Conservation (phyloP, 352 stramenopile genomes). For the Phytophthora boehmeriae region DNA sequence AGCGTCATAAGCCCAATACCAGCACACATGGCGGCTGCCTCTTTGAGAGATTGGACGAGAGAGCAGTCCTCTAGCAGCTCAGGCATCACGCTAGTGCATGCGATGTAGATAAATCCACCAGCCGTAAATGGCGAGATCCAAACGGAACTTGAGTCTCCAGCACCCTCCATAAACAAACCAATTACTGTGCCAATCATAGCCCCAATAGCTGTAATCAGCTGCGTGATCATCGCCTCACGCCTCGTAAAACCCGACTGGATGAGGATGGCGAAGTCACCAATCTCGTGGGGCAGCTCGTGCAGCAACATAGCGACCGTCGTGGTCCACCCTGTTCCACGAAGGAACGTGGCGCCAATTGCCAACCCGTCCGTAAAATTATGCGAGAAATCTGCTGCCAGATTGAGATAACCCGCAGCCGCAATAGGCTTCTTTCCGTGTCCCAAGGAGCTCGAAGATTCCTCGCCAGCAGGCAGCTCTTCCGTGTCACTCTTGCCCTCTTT, state of each 20-base stretch:
- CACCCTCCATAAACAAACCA: constrained; percentile 77
- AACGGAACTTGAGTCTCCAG: constrained; percentile 66
- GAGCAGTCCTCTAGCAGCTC: constrained; percentile 90
- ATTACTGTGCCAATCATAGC: constrained; percentile 91
- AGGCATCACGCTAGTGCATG: constrained; percentile 90
- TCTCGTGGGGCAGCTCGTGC: constrained; percentile 93
- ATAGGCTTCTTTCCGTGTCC: constrained; percentile 46
- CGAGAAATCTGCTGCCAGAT: constrained; percentile 90
- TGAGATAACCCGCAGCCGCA: constrained; percentile 87
- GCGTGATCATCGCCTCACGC: constrained; percentile 89
- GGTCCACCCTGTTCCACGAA: constrained; percentile 75
- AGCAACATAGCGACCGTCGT: constrained; percentile 90
- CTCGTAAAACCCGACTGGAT: constrained; percentile 91
- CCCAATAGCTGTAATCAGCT: constrained; percentile 92
- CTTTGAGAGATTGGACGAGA: constrained; percentile 69
- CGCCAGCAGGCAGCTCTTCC: constrained; percentile 15
- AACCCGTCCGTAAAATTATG: constrained; percentile 95
- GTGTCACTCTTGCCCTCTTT: constrained; percentile 40
- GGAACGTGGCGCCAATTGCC: constrained; percentile 92
- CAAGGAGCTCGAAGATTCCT: constrained; percentile 17
- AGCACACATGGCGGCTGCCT: constrained; percentile 67
- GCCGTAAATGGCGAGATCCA: constrained; percentile 88
- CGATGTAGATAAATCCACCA: constrained; percentile 94
- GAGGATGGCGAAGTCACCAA: constrained; percentile 92
- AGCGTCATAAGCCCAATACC: constrained; percentile 81